phyloP scores from a whole-genome alignment of 1,284 basidiomycete genomes.

The Sanghuangporus sanghuang region DNA sequence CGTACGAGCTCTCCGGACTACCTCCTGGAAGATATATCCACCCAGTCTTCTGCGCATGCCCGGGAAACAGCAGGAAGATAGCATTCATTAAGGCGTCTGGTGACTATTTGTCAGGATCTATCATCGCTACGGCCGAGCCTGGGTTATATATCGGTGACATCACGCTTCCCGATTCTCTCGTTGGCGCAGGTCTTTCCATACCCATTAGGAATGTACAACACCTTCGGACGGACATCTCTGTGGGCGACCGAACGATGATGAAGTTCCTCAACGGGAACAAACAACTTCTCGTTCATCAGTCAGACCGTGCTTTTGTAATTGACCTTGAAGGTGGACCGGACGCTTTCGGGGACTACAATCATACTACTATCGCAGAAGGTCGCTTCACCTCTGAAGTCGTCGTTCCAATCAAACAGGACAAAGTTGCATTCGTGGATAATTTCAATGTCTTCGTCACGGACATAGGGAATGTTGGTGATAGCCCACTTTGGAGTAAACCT shows the following conservation, averaged over 20 bases:
- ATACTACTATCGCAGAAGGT: slow-evolving; percentile 46
- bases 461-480: slow-evolving; percentile 30
- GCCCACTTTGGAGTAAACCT: slow-evolving; percentile 62
- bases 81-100: slow-evolving; percentile 62
- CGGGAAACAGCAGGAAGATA: slow-evolving; percentile 39
- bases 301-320: slow-evolving; percentile 45
- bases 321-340: slow-evolving; percentile 45
- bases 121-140: slow-evolving; percentile 55
- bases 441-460: slow-evolving; percentile 52
- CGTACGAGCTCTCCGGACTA: slow-evolving; percentile 47
- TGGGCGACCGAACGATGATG: slow-evolving; percentile 26
- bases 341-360: slow-evolving; percentile 42
- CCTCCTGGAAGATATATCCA: slow-evolving; percentile 61
- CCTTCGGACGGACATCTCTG: slow-evolving; percentile 18
- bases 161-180: slow-evolving; percentile 35
- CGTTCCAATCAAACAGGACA: slow-evolving; percentile 27
- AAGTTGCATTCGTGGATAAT: slow-evolving; percentile 56
- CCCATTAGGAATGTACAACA: slow-evolving; percentile 24
- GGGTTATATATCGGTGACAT: slow-evolving; percentile 63
- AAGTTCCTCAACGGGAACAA: slow-evolving; percentile 46
- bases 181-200: slow-evolving; percentile 19
- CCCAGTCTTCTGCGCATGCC: slow-evolving; percentile 45
- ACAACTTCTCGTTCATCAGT: slow-evolving; percentile 55
- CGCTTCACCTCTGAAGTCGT: slow-evolving; percentile 51
- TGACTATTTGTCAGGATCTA: slow-evolving; percentile 52